Evolutionary conservation across 148 eudicot species (phyloP), one percentile per base, ranked within the genome.

Genomic region (Vaccinium vitisidaea): DNA sequence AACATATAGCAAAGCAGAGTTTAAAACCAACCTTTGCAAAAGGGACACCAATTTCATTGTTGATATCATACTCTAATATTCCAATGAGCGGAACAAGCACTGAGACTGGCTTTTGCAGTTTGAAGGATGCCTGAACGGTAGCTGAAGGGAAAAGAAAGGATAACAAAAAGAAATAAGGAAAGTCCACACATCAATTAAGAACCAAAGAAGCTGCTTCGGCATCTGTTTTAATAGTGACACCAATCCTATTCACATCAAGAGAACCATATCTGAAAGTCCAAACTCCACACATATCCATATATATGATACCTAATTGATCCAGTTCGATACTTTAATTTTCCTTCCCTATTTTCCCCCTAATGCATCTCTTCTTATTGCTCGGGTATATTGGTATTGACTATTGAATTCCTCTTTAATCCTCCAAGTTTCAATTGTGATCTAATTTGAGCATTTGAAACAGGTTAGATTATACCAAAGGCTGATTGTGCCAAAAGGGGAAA

Each of bases 51-150:
- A 92, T 87, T 84, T 92, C 94, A 18, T 11, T 85, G 80, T 73
- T 36, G 73, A 92, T 84, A 85, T 92, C 93, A 85, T 92, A 90
- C 85, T 86, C 93, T 76, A 92, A 84, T 63, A 88, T 85, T 63
- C 84, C 75, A 85, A 92, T 84, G 80, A 85, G 80, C 12, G 90
- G 88, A 82, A 91, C 83, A 80, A 92, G 91, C 55, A 79, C 79
- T 10, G 87, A 59, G 63, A 92, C 92, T 15, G 93, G 94, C 87
- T 86, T 89, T 76, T 86, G 85, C 79, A 92, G 77, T 88, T 75
- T 84, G 85, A 92, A 92, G 83, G 82, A 85, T 75, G 91, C 89
- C 86, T 89, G 92, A 54, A 87, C 87, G 15, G 89, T 75, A 59
- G 93, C 94, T 92, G 91, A 80, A 74, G 43, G n/a, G 65, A 27